Conservation (phyloP, 495 filamentous ascomycete genomes). For the Letharia columbiana region DNA sequence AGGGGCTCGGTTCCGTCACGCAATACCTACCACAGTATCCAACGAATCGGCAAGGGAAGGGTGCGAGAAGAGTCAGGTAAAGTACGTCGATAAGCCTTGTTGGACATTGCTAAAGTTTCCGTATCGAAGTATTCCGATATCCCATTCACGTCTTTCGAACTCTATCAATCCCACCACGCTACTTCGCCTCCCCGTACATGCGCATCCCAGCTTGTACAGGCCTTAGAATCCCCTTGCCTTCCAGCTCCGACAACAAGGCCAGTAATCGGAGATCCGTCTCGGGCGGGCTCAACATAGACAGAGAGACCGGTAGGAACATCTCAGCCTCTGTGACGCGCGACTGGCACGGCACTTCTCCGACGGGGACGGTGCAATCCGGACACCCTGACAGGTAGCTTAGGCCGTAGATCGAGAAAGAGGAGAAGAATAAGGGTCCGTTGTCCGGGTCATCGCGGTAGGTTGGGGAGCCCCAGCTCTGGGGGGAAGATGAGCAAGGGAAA, state of each 20-base stretch:
- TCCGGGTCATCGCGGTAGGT: constrained; percentile 22
- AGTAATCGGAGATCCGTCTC: constrained; percentile 10
- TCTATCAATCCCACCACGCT: background rate
- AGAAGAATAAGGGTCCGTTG: constrained; percentile 15
- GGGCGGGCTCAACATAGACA: constrained; percentile 14
- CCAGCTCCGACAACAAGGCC: constrained; percentile 12
- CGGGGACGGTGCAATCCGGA: constrained; percentile 24
- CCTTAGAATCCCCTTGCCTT: constrained; percentile 11
- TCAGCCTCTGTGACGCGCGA: constrained; percentile 33
- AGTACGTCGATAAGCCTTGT: too few relatives aligned
- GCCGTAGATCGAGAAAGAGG: constrained; percentile 22
- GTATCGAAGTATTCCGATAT: background rate
- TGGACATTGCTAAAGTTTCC: background rate
- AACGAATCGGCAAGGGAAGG: too few relatives aligned
- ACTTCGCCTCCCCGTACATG: constrained; percentile 6
- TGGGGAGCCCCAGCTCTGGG: constrained; percentile 22
- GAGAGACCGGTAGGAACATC: constrained; percentile 36
- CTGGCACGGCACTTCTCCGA: constrained; percentile 31
- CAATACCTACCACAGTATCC: too few relatives aligned
- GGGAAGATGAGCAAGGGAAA: constrained; percentile 25
- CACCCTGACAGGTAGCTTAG: constrained; percentile 25
- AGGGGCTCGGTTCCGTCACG: too few relatives aligned
- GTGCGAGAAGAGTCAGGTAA: too few relatives aligned
- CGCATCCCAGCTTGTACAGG: background rate
- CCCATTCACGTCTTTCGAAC: background rate